Evolutionary conservation across 176 grass and related monocot genomes (phyloP).

Genomic region (Elymus sibiricus): DNA sequence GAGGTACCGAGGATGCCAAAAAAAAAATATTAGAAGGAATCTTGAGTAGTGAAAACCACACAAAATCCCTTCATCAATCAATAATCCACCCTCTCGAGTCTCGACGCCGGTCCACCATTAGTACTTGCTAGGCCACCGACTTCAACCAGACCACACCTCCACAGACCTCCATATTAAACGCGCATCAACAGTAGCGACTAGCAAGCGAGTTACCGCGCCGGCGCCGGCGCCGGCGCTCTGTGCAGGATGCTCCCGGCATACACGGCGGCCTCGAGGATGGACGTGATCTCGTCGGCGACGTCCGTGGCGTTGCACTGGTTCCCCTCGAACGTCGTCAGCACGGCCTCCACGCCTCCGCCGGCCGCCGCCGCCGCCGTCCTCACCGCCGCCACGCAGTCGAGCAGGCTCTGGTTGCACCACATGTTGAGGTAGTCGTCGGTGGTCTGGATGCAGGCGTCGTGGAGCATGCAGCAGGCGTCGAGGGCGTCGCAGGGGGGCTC

Average conservation of each 20-base stretch:
- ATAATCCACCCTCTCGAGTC: too few species aligned
- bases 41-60: too few species aligned
- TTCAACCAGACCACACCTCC: neutral
- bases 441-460: slow-evolving; percentile 70
- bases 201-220: slow-evolving; percentile 12
- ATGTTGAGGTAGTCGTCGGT: slow-evolving; percentile 76
- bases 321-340: slow-evolving; percentile 56
- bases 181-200: neutral
- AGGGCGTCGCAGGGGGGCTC: slow-evolving; percentile 81
- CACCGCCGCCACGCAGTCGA: slow-evolving; percentile 57
- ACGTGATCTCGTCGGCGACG: slow-evolving; percentile 64
- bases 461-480: slow-evolving; percentile 93
- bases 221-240: slow-evolving; percentile 24
- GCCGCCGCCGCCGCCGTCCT: slow-evolving; percentile 8
- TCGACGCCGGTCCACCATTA: too few species aligned
- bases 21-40: too few species aligned
- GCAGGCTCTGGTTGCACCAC: slow-evolving; percentile 85
- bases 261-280: slow-evolving; percentile 64
- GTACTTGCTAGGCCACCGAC: neutral
- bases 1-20: too few species aligned
- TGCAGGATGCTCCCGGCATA: slow-evolving; percentile 57
- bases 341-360: neutral
- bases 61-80: too few species aligned
- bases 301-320: slow-evolving; percentile 67
- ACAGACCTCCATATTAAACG: neutral